Evolutionary conservation across 371 early-diverging fungal species (phyloP), one percentile per base, ranked within the genome.

Genomic region (Haplosporangium sp.): DNA sequence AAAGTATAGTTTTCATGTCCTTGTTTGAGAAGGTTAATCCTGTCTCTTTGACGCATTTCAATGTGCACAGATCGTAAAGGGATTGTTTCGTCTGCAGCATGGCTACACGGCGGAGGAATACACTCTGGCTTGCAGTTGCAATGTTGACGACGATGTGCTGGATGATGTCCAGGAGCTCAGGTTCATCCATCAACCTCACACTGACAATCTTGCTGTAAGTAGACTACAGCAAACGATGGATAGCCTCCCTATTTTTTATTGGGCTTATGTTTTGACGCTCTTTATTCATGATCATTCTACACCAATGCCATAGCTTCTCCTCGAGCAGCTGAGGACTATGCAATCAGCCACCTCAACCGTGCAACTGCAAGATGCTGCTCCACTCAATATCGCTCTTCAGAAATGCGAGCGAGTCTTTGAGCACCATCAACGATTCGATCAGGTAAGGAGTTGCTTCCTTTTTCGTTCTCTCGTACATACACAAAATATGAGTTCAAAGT

Each of bases 321-420:
- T 74, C 2, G 54, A 64, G 13, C 74, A 74, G 14, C 47, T 74
- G 6, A 55, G 36, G 3, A 46, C 55, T 8, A 68, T 74, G 74
- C 14, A 54, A 13, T 7, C 41, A 13, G 74, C 65, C 0, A 69
- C 74, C 14, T 50, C 23, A 18, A 36, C 62, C 2, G 3, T 74
- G n/a, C 74, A 64, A 10, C 55, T 64, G 2, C 57, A 68, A 12
- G 62, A 69, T 12, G 38, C 36, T 21, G 53, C 36, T 3, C 41
- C 48, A 14, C 52, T 74, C n/a, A 53, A 51, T 0, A n/a, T 1
- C 11, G 57, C 52, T 0, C 52, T 57, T 5, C 36, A 48, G 21
- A 69, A 64, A 54, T 74, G 74, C n/a, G 74, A 68, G 21, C 63
- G 74, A n/a, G 74, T 74, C 36, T 56, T 59, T 18, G 38, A 36